Conservation (phyloP, 176 grass and related monocot species). For the Alloteropsis semialata region DNA sequence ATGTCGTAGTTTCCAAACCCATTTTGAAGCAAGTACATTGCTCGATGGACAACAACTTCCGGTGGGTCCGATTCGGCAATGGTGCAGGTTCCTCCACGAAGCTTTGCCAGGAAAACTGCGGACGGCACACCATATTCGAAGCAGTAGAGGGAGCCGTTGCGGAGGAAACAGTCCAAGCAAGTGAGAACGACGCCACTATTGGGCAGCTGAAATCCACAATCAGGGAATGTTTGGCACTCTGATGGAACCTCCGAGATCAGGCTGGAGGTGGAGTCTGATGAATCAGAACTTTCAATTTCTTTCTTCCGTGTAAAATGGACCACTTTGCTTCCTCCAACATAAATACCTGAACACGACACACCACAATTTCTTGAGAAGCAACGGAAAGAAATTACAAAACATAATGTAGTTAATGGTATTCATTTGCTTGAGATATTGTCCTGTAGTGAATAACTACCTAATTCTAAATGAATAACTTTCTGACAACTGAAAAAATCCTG, state of each 20-base stretch:
- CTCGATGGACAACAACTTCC: conserved; percentile 66
- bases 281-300: conserved; percentile 48
- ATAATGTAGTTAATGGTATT: not conserved
- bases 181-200: conserved; percentile 75
- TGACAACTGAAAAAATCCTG: not conserved
- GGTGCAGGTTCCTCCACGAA: conserved; percentile 92
- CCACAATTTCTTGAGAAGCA: conserved; percentile 7
- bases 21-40: conserved; percentile 88
- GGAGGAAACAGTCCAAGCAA: conserved; percentile 89
- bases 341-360: conserved; percentile 60
- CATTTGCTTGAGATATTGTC: not conserved
- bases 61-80: conserved; percentile 72
- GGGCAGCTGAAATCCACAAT: conserved; percentile 85
- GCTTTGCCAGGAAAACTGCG: conserved; percentile 72
- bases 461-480: not conserved
- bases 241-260: conserved; percentile 47
- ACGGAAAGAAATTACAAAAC: not conserved
- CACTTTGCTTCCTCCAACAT: conserved; percentile 94
- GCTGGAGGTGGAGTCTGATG: conserved; percentile 41
- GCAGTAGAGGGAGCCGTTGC: conserved; percentile 72
- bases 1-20: conserved; percentile 92
- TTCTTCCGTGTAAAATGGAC: conserved; percentile 98
- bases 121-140: conserved; percentile 84
- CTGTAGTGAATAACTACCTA: not conserved
- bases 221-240: conserved; percentile 83